Conservation (phyloP, 257 asterid genomes). For the Prunella vulgaris region DNA sequence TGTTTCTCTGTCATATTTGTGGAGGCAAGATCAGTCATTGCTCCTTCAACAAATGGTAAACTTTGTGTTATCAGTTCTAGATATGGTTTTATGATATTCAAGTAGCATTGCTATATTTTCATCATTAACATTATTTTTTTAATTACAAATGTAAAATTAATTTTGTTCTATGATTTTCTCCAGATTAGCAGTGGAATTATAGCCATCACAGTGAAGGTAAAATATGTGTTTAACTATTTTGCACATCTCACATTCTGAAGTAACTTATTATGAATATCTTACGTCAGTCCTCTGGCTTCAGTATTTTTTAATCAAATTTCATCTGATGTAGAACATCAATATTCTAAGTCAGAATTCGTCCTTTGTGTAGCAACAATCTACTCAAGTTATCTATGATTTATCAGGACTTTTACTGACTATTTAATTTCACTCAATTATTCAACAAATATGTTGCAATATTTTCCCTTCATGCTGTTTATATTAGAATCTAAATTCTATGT, state of each 20-base stretch:
- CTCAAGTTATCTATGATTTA: background rate
- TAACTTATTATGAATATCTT: background rate
- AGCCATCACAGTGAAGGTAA: constrained; percentile 85
- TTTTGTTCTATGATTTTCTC: constrained; percentile 19
- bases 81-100: background rate
- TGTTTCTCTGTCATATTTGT: constrained; percentile 84
- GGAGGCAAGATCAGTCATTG: constrained; percentile 88
- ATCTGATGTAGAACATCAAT: background rate
- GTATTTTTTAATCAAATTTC: background rate
- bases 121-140: background rate
- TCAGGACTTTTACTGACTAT: background rate
- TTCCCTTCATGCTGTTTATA: background rate
- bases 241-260: background rate
- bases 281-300: constrained; percentile 4
- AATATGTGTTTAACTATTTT: background rate
- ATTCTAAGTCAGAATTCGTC: background rate
- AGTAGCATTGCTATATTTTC: constrained; percentile 8
- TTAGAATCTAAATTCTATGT: constrained; percentile 5
- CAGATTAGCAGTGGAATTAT: constrained; percentile 74
- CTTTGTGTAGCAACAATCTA: background rate
- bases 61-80: constrained; percentile 7
- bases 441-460: background rate
- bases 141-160: constrained; percentile 9
- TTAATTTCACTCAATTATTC: too few species aligned
- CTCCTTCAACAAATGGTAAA: constrained; percentile 87